These are phyloP conservation scores for Mimosa pudica DNA, from an alignment of 306 rosid species.

Conservation along the genomic window DNA sequence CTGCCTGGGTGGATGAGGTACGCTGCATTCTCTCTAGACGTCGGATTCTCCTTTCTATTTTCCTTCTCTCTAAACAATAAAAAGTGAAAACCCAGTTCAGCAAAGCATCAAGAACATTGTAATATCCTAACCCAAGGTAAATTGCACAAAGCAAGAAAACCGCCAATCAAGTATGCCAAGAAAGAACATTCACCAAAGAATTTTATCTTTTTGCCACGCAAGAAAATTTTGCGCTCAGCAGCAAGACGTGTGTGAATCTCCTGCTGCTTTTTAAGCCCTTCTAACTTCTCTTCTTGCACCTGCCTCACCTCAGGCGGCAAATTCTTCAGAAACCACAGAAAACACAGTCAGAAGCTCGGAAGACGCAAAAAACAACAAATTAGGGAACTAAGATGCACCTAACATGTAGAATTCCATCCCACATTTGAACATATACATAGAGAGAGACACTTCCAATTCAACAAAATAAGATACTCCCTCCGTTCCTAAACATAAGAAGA, in stretches of 20 bases:
- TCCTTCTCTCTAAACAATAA: conserved; percentile 73
- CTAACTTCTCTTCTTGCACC: conserved; percentile 80
- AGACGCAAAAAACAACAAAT: background rate
- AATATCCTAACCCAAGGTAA: conserved; percentile 1
- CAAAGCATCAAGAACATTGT: background rate
- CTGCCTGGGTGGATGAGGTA: conserved; percentile 62
- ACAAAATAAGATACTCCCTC: background rate
- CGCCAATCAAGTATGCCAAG: background rate
- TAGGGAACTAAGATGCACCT: background rate
- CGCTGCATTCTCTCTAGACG: conserved; percentile 89
- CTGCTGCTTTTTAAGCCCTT: conserved; percentile 83
- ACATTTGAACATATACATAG: background rate
- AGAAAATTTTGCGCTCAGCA: conserved; percentile 76
- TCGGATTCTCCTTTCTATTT: conserved; percentile 85
- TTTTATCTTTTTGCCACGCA: conserved; percentile 85
- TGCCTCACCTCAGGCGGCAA: conserved; percentile 71
- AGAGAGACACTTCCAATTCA: background rate
- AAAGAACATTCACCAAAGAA: conserved; percentile 64
- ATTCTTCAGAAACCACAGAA: conserved; percentile 43
- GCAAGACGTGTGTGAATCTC: conserved; percentile 88
- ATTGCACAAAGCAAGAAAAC: background rate
- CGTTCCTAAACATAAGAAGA: too few species aligned
- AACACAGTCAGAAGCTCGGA: background rate
- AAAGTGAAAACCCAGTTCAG: conserved; percentile 19
- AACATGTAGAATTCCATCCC: background rate